phyloP scores from a whole-genome alignment of 805 yeast genomes.

The Ogataea glucozyma region DNA sequence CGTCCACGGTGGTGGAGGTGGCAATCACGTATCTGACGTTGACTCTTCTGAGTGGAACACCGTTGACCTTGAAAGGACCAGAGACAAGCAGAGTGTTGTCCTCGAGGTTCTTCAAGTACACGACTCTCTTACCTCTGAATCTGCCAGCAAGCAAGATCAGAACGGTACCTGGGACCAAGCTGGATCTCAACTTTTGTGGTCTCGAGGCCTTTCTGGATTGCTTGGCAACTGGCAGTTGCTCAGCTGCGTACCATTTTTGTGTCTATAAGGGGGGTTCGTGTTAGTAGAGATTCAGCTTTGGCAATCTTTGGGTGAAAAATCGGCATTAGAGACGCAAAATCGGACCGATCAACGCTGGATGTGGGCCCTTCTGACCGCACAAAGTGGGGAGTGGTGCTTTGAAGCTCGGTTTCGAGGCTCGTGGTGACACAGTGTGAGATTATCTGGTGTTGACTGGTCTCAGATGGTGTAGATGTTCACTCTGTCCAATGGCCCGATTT shows the following conservation, averaged over 20 bases:
- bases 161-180: slow-evolving; percentile 97
- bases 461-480: background rate
- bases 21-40: slow-evolving; percentile 98
- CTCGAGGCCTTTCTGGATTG: slow-evolving; percentile 86
- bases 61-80: slow-evolving; percentile 99
- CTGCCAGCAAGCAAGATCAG: slow-evolving; percentile 97
- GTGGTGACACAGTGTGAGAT: background rate
- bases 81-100: slow-evolving; percentile 97
- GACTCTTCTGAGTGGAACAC: slow-evolving; percentile 99
- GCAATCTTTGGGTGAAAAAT: too few species aligned
- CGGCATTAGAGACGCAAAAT: too few species aligned
- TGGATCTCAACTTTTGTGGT: slow-evolving; percentile 94
- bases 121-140: slow-evolving; percentile 99
- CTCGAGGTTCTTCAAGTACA: slow-evolving; percentile 92
- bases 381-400: too few species aligned
- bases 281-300: slow-evolving; percentile 13
- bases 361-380: too few species aligned
- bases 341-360: too few species aligned
- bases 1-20: slow-evolving; percentile 88
- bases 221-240: slow-evolving; percentile 84
- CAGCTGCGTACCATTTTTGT: slow-evolving; percentile 93
- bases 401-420: too few species aligned
- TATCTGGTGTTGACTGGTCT: background rate
- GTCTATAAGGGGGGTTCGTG: slow-evolving; percentile 39
- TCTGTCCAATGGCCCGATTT: too few species aligned